Conservation (phyloP, 2,329 filamentous ascomycete species). For the Ophiostoma angusticollis region DNA sequence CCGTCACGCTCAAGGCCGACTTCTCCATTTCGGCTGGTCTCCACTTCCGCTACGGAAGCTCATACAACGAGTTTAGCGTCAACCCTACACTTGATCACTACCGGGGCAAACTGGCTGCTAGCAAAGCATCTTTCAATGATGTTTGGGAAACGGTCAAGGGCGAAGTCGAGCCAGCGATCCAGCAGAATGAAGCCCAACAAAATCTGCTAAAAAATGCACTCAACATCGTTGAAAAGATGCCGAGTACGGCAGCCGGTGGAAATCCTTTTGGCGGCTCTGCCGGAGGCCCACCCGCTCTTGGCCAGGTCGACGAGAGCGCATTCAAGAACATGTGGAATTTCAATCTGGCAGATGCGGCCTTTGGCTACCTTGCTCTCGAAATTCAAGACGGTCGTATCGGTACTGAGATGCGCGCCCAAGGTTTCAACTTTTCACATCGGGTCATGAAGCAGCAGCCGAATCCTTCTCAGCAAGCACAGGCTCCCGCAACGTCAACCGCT, state of each 20-base stretch:
- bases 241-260: conserved; percentile 80
- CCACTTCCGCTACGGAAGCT: conserved; percentile 97
- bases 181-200: conserved; percentile 87
- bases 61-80: conserved; percentile 99
- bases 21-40: conserved; percentile 96
- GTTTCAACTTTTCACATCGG: conserved; percentile 97
- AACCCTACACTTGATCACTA: conserved; percentile 98
- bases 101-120: conserved; percentile 92
- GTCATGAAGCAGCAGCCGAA: conserved; percentile 60
- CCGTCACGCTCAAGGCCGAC: conserved; percentile 92
- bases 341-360: conserved; percentile 92
- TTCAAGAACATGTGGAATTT: conserved; percentile 99
- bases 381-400: conserved; percentile 92
- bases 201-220: conserved; percentile 83
- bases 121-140: conserved; percentile 96
- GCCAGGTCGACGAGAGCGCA: conserved; percentile 92
- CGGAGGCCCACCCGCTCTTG: conserved; percentile 57
- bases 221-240: conserved; percentile 96
- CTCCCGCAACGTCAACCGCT: conserved; percentile 23
- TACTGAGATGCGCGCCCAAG: conserved; percentile 96
- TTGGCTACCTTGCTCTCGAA: conserved; percentile 89
- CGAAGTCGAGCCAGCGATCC: conserved; percentile 89
- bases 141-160: conserved; percentile 98
- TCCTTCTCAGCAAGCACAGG: conserved; percentile 21
- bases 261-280: conserved; percentile 90